Percentiles rank a stretch among this genome's conserved stretches.
Evolutionary conservation across 805 yeast species (phyloP).

Genomic region (Pichia phayaonensis): DNA sequence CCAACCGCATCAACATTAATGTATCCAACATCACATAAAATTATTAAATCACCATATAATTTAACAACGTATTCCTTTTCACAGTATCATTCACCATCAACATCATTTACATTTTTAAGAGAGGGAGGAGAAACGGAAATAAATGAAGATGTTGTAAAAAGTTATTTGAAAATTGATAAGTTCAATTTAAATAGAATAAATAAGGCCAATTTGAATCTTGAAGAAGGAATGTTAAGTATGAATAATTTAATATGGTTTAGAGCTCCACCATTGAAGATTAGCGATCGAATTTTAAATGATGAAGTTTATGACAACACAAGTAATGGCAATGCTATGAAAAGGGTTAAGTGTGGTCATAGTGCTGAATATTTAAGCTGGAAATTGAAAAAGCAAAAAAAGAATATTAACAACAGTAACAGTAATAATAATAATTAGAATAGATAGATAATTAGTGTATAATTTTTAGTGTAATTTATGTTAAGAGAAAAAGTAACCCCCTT

Average conservation of each 20-base stretch:
- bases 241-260: slow-evolving; percentile 56
- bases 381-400: slow-evolving; percentile 9
- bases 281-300: slow-evolving; percentile 31
- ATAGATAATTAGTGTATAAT: background rate
- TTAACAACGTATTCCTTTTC: slow-evolving; percentile 24
- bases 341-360: slow-evolving; percentile 55
- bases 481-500: background rate
- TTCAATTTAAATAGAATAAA: slow-evolving; percentile 25
- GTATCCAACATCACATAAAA: slow-evolving; percentile 18
- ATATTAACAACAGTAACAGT: background rate
- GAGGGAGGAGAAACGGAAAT: slow-evolving; percentile 23
- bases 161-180: slow-evolving; percentile 26
- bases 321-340: slow-evolving; percentile 21
- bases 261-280: slow-evolving; percentile 51
- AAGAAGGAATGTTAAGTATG: background rate
- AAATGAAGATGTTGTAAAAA: slow-evolving; percentile 25
- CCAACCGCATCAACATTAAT: background rate
- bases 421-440: too few relatives aligned
- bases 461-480: slow-evolving; percentile 1
- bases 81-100: slow-evolving; percentile 25
- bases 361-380: slow-evolving; percentile 67
- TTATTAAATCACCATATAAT: slow-evolving; percentile 28
- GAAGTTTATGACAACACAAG: slow-evolving; percentile 11
- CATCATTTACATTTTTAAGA: slow-evolving; percentile 29
- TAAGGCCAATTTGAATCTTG: background rate